A percentile compares a stretch with the other conserved stretches of the same genome.
These are phyloP conservation scores for Diutina neorugosa DNA, from an alignment of 1,139 yeast species.

Conservation along the genomic window DNA sequence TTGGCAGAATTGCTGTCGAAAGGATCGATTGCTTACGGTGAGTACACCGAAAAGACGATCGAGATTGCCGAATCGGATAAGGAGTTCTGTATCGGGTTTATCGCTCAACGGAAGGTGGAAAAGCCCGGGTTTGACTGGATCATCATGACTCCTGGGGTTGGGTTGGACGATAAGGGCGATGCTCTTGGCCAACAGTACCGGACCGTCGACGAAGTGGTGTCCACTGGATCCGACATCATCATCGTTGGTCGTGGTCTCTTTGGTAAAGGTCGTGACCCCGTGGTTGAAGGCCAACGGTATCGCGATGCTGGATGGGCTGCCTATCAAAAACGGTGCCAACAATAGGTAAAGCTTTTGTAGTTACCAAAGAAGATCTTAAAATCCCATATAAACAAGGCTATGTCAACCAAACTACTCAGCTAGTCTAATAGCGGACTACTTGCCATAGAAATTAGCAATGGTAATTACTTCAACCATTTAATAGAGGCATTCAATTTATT, in stretches of 20 bases:
- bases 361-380: too few relatives aligned
- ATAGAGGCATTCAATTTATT: too few relatives aligned
- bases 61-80: slow-evolving; percentile 82
- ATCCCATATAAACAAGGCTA: too few relatives aligned
- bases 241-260: slow-evolving; percentile 96
- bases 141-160: slow-evolving; percentile 97
- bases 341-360: too few relatives aligned
- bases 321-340: slow-evolving; percentile 21
- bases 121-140: slow-evolving; percentile 93
- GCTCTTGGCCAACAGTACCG: slow-evolving; percentile 93
- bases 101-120: slow-evolving; percentile 86
- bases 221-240: slow-evolving; percentile 81
- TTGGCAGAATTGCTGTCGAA: slow-evolving; percentile 90
- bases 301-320: slow-evolving; percentile 93
- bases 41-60: slow-evolving; percentile 75
- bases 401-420: too few relatives aligned
- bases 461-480: too few relatives aligned
- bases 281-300: slow-evolving; percentile 77
- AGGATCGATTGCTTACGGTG: slow-evolving; percentile 89
- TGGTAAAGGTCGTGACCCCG: slow-evolving; percentile 92
- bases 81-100: slow-evolving; percentile 90
- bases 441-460: too few relatives aligned
- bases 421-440: too few relatives aligned
- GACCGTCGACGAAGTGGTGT: slow-evolving; percentile 73
- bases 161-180: slow-evolving; percentile 96